Evolutionary conservation across 257 asterid species (phyloP), one percentile per base, ranked within the genome.

Genomic region (Verbascum thapsus): DNA sequence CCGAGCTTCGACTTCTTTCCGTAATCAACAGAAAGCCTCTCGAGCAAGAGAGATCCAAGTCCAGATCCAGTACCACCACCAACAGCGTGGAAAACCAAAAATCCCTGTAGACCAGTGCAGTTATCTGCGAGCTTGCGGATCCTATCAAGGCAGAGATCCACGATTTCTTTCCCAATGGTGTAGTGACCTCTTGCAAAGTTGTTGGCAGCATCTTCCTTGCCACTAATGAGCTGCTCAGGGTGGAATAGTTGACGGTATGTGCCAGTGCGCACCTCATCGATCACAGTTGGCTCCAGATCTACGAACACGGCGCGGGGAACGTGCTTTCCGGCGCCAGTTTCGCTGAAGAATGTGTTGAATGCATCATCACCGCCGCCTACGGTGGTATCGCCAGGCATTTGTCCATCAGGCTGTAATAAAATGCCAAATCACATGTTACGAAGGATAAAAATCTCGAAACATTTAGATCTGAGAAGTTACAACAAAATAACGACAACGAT

Each of bases 11-110:
- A 90, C 22, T 87, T 90, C 75, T 90, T 90, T 7, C 97, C 97
- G 4, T 90, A 90, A 48, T 90, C 97, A 6, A 90, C 97, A 1
- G 97, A 90, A 5, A 90, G 92, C 82, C 97, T 85, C 81, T 90
- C 97, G 0, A 90, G 86, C 72, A 90, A 52, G 8, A 90, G 82
- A 30, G 97, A 90, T 47, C 97, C 97, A 34, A 90, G 86, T 0
- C 98, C 98, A 16, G 98, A 90, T 52, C 98, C 98, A 10, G 98
- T 90, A 5, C 98, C 98, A 41, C 98, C 98, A n/a, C 98, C 98
- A 7, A 90, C 98, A 15, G 98, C 98, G 17, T 90, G 98, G 84
- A 90, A 90, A 19, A 90, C 98, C 1, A 90, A 69, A 79, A 90
- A 90, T 0, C 98, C 98, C 70, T 90, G 98, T 34, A 90, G 75